A percentile compares a stretch with the other conserved stretches of the same genome.
Conservation (phyloP, 257 asterid species). For the Galeopsis tetrahit region DNA sequence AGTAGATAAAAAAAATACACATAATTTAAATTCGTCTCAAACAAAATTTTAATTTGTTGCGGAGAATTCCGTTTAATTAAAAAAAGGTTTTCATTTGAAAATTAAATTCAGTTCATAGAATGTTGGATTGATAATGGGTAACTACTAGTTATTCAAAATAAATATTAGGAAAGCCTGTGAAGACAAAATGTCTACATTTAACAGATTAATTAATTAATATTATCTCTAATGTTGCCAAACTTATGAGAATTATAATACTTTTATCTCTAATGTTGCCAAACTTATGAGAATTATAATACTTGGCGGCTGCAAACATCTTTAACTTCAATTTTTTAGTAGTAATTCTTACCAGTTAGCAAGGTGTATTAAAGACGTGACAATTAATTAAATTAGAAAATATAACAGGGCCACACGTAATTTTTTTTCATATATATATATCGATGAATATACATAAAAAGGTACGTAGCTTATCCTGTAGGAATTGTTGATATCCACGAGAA, state of each 20-base stretch:
- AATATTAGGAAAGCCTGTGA: background rate
- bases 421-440: background rate
- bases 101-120: background rate
- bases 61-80: too few relatives aligned
- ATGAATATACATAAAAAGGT: constrained; percentile 17
- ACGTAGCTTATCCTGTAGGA: constrained; percentile 41
- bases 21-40: too few relatives aligned
- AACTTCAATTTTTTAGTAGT: background rate
- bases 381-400: background rate
- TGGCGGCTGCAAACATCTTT: background rate
- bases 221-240: constrained; percentile 1
- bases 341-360: background rate
- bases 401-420: background rate
- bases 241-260: background rate
- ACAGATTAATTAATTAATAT: background rate
- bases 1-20: too few relatives aligned
- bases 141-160: background rate
- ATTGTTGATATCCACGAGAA: constrained; percentile 42
- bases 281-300: background rate
- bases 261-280: constrained; percentile 3
- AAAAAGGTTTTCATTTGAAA: background rate
- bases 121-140: background rate
- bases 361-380: background rate
- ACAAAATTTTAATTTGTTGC: too few relatives aligned
- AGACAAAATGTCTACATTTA: constrained; percentile 22